Conservation (phyloP, 306 rosid species). For the Pachyrhizus erosus region DNA sequence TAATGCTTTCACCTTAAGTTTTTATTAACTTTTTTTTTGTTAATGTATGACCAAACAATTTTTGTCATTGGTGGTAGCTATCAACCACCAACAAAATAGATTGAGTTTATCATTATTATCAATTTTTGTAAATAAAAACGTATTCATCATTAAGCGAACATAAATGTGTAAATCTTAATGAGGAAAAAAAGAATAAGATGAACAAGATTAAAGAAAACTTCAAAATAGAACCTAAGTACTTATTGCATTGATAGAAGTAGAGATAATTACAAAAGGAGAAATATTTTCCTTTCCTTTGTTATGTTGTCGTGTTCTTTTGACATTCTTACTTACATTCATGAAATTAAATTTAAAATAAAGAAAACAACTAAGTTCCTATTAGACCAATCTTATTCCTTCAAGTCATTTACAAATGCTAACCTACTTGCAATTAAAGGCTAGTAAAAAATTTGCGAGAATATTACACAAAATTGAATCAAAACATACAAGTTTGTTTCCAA, state of each 20-base stretch:
- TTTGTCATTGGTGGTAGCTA: too few species aligned
- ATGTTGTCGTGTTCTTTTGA: constrained; percentile 31
- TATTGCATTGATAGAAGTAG: background rate
- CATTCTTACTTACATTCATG: constrained; percentile 38
- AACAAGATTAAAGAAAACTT: constrained; percentile 6
- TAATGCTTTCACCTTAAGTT: too few species aligned
- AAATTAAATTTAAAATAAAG: constrained; percentile 37
- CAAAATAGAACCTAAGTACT: background rate
- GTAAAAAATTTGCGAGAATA: constrained; percentile 71
- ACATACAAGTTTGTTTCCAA: constrained; percentile 67
- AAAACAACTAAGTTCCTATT: constrained; percentile 41
- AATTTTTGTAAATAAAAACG: background rate
- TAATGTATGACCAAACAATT: too few species aligned
- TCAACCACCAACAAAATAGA: too few species aligned
- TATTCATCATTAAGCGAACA: background rate
- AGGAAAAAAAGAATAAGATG: background rate
- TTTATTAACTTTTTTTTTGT: too few species aligned
- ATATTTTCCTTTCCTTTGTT: constrained; percentile 9
- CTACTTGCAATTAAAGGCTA: constrained; percentile 46
- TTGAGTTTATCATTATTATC: background rate
- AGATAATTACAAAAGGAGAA: constrained; percentile 13
- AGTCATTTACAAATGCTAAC: constrained; percentile 81
- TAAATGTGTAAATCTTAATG: background rate
- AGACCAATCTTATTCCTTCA: constrained; percentile 64
- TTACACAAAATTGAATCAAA: constrained; percentile 67